phyloP scores from a whole-genome alignment of 2,329 filamentous ascomycete species.

The Penicillium sp. region DNA sequence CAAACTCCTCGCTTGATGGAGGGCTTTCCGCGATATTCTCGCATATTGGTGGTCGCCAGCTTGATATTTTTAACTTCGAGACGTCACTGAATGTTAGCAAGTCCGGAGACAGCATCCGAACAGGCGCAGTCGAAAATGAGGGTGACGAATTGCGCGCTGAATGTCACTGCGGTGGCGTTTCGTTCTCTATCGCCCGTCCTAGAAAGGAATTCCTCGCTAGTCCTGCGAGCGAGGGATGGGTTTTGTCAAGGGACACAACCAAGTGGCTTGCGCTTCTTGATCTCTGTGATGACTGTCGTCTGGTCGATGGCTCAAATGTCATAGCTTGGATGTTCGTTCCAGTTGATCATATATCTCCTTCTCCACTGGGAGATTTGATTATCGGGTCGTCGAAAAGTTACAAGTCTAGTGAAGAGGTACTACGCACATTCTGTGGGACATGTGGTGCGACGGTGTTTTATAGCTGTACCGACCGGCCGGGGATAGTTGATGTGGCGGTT shows the following conservation, averaged over 20 bases:
- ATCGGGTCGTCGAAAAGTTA: conserved; percentile 45
- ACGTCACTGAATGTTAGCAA: background rate
- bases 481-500: conserved; percentile 45
- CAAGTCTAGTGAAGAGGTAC: conserved; percentile 36
- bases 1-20: conserved; percentile 17
- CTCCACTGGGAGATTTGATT: conserved; percentile 13
- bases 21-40: conserved; percentile 23
- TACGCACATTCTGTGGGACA: conserved; percentile 45
- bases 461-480: conserved; percentile 33
- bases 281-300: conserved; percentile 42
- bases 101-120: background rate
- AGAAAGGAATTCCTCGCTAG: conserved; percentile 27
- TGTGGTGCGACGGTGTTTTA: conserved; percentile 51
- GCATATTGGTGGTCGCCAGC: conserved; percentile 12
- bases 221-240: conserved; percentile 24
- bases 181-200: conserved; percentile 45
- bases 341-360: conserved; percentile 34
- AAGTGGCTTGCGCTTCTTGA: conserved; percentile 32
- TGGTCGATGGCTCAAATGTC: conserved; percentile 42
- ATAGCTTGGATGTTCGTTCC: conserved; percentile 46
- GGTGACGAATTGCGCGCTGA: conserved; percentile 34
- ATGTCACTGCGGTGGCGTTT: conserved; percentile 49
- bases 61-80: conserved; percentile 17
- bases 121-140: background rate
- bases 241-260: conserved; percentile 15